A percentile compares a stretch with the other conserved stretches of the same genome.
These are phyloP conservation scores for Oryza australiensis DNA, from an alignment of 176 grass and related monocot genomes.

Conservation along the genomic window DNA sequence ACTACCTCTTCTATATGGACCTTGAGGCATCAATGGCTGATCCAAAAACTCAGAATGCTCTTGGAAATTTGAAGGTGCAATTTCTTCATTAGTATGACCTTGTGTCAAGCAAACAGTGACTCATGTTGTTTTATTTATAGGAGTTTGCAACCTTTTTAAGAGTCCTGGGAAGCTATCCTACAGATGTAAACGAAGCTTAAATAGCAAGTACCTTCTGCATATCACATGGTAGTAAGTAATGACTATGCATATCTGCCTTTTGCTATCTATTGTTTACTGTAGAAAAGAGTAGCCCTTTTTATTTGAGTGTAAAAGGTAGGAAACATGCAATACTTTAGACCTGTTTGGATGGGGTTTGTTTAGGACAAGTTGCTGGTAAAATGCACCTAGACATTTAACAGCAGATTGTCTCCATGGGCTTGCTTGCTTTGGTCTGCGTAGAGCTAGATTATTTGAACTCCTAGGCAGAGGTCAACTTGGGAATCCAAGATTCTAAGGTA, in stretches of 20 bases:
- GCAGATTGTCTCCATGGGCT: not conserved
- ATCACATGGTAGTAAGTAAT: constrained; percentile 39
- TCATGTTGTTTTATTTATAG: constrained; percentile 52
- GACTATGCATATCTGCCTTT: not conserved
- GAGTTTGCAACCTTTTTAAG: constrained; percentile 81
- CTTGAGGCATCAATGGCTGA: constrained; percentile 88
- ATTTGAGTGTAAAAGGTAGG: not conserved
- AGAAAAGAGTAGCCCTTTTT: not conserved
- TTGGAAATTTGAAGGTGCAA: constrained; percentile 82
- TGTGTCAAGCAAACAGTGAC: not conserved
- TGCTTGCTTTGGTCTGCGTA: not conserved
- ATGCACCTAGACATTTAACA: not conserved
- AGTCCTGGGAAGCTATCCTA: constrained; percentile 81
- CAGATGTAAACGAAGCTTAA: constrained; percentile 62
- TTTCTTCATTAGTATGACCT: constrained; percentile 27
- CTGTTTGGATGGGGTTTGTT: not conserved
- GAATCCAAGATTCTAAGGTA: not conserved
- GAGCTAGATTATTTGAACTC: not conserved
- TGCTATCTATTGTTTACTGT: constrained; percentile 10
- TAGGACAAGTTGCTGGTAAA: not conserved
- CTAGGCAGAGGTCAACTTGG: not conserved
- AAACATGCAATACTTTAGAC: not conserved
- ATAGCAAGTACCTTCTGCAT: constrained; percentile 25
- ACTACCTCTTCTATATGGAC: constrained; percentile 97
- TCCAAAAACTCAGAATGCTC: constrained; percentile 75